Conservation (phyloP, 768 basidiomycete genomes). For the Leucosporidium creatinivorum region DNA sequence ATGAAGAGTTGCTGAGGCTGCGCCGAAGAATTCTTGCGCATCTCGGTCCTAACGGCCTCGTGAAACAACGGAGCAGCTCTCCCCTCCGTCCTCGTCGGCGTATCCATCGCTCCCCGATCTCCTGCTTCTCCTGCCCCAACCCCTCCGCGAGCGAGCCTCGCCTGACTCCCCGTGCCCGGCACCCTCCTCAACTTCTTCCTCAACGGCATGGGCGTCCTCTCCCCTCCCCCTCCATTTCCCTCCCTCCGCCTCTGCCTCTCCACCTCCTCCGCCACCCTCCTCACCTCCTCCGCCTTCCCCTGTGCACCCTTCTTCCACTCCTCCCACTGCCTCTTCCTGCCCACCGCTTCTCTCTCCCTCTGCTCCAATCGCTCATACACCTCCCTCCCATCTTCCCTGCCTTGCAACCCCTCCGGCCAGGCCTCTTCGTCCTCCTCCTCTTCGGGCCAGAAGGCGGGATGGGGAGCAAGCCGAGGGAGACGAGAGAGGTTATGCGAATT, state of each 20-base stretch:
- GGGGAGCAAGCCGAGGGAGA: neutral
- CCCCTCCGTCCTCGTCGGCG: neutral
- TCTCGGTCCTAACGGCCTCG: too few relatives aligned
- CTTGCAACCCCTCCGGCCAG: neutral
- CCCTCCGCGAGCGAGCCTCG: too few relatives aligned
- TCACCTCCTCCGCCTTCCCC: neutral
- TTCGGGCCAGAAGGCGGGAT: neutral
- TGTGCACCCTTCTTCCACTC: neutral
- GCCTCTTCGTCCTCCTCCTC: neutral
- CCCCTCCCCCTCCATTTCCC: neutral
- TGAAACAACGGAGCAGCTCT: too few relatives aligned
- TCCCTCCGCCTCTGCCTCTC: neutral
- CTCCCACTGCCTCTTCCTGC: neutral
- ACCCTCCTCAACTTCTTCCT: constrained; percentile 3
- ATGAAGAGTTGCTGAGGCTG: too few relatives aligned
- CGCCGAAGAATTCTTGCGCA: too few relatives aligned
- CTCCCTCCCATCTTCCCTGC: neutral
- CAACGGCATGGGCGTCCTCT: neutral
- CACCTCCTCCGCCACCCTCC: neutral
- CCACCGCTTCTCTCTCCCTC: too few relatives aligned
- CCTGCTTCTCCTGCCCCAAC: neutral
- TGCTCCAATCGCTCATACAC: neutral
- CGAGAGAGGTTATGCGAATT: too few relatives aligned
- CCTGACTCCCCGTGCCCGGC: neutral
- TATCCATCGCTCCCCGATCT: neutral